Evolutionary conservation across 192 early-diverging fungal species (phyloP).

Genomic region (Dissophora globulifera): DNA sequence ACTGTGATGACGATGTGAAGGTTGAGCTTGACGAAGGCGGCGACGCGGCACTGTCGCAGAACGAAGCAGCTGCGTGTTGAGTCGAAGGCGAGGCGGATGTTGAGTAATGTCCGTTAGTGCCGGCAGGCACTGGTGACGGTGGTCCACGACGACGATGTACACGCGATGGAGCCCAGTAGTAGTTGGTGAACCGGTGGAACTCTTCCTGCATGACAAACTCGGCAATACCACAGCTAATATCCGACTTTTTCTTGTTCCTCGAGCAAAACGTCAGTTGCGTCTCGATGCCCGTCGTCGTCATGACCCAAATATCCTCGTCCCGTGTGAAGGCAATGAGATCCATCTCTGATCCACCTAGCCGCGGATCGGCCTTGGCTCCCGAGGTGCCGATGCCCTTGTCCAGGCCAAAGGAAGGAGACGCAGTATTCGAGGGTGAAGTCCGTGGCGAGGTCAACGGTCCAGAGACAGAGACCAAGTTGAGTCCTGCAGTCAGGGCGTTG

Average conservation of each 20-base stretch:
- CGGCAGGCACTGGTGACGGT: too few relatives aligned
- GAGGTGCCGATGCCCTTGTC: slow-evolving; percentile 20
- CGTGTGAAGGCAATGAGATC: slow-evolving; percentile 68
- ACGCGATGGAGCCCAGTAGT: slow-evolving; percentile 68
- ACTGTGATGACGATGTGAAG: background rate
- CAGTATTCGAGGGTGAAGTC: slow-evolving; percentile 13
- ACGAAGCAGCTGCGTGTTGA: background rate
- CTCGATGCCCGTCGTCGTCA: slow-evolving; percentile 61
- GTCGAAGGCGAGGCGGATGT: background rate
- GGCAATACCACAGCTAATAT: slow-evolving; percentile 66
- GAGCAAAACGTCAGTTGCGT: slow-evolving; percentile 68
- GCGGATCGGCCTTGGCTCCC: slow-evolving; percentile 58
- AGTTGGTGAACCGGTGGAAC: slow-evolving; percentile 72
- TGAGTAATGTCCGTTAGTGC: too few relatives aligned
- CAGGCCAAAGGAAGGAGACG: slow-evolving; percentile 13
- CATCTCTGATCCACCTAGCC: slow-evolving; percentile 64
- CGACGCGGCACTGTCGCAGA: background rate
- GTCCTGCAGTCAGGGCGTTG: slow-evolving; percentile 28
- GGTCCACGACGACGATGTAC: too few relatives aligned
- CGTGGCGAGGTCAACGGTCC: slow-evolving; percentile 36
- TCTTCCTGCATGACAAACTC: slow-evolving; percentile 85
- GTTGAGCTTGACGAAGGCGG: slow-evolving; percentile 3
- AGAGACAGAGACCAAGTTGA: slow-evolving; percentile 41
- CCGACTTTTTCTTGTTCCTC: slow-evolving; percentile 42
- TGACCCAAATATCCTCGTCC: slow-evolving; percentile 71